Conservation (phyloP, 805 yeast genomes). For the Metschnikowia lochheadii region DNA sequence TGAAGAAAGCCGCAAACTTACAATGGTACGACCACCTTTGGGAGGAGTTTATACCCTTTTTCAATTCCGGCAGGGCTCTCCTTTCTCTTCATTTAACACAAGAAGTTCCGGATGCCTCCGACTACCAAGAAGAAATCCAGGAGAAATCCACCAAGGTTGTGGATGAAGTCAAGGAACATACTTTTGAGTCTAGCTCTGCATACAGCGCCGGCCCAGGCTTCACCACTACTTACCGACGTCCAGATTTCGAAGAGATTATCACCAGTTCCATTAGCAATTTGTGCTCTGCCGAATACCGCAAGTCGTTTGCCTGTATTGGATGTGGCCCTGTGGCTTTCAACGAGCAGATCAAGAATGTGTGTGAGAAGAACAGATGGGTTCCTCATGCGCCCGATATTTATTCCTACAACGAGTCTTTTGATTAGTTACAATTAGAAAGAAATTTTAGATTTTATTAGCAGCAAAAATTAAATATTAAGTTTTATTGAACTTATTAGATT, state of each 20-base stretch:
- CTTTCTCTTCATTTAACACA: constrained; percentile 30
- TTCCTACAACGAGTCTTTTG: constrained; percentile 35
- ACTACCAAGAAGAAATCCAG: constrained; percentile 1
- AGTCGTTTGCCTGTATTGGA: constrained; percentile 34
- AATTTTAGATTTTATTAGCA: too few relatives aligned
- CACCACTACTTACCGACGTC: constrained; percentile 15
- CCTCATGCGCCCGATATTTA: constrained; percentile 37
- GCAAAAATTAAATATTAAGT: too few relatives aligned
- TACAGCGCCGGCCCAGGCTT: constrained; percentile 1
- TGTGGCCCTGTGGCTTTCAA: constrained; percentile 41
- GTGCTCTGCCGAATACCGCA: constrained; percentile 13
- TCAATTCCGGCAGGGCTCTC: constrained; percentile 20
- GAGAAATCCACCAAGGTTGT: background rate
- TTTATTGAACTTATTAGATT: too few relatives aligned
- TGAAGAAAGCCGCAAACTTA: constrained; percentile 23
- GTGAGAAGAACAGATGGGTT: constrained; percentile 27
- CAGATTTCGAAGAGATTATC: constrained; percentile 18
- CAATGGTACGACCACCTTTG: constrained; percentile 37
- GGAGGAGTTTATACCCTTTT: constrained; percentile 24
- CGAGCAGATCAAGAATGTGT: constrained; percentile 22
- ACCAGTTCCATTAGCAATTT: constrained; percentile 15
- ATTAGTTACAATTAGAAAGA: background rate
- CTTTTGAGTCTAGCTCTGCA: constrained; percentile 2
- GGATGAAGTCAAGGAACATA: background rate
- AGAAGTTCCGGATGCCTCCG: constrained; percentile 12